These are phyloP conservation scores for Cladophialophora chaetospira DNA, from an alignment of 2,329 filamentous ascomycete species.

Conservation along the genomic window DNA sequence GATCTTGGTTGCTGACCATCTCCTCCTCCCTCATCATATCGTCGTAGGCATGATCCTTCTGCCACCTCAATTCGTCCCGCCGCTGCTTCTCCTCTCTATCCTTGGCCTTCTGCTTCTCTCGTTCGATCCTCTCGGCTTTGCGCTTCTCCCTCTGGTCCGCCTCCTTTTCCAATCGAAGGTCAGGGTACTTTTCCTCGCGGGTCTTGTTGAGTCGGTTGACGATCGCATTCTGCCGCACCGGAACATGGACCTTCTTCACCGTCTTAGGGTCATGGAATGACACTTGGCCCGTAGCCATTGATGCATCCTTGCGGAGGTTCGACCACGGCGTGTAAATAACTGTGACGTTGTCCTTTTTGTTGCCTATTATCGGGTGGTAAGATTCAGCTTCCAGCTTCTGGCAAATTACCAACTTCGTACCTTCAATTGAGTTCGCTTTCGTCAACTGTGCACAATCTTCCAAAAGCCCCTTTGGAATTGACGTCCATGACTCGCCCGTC, in stretches of 20 bases:
- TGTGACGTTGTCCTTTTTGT: constrained; percentile 98
- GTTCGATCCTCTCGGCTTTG: constrained; percentile 60
- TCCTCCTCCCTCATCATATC: constrained; percentile 84
- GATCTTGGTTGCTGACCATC: constrained; percentile 85
- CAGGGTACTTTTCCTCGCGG: constrained; percentile 81
- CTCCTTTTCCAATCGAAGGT: constrained; percentile 80
- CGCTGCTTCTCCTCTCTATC: constrained; percentile 62
- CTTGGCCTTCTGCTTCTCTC: constrained; percentile 43
- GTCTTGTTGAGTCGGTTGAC: constrained; percentile 99
- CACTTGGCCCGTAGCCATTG: constrained; percentile 94
- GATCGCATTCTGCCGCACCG: constrained; percentile 80
- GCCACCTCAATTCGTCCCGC: constrained; percentile 84
- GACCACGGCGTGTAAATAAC: constrained; percentile 98
- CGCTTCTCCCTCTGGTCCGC: constrained; percentile 71
- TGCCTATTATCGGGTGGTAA: constrained; percentile 59
- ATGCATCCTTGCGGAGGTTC: constrained; percentile 91
- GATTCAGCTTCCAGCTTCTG: constrained; percentile 26
- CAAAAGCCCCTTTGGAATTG: constrained; percentile 72
- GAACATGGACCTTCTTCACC: constrained; percentile 80
- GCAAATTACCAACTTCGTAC: constrained; percentile 50
- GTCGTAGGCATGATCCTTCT: constrained; percentile 98
- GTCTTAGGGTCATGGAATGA: constrained; percentile 85
- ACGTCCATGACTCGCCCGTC: constrained; percentile 80
- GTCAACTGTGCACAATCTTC: constrained; percentile 94
- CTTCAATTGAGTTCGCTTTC: constrained; percentile 98